These are phyloP conservation scores for Fusarium decemcellulare DNA, from an alignment of 2,329 filamentous ascomycete genomes.

Conservation along the genomic window DNA sequence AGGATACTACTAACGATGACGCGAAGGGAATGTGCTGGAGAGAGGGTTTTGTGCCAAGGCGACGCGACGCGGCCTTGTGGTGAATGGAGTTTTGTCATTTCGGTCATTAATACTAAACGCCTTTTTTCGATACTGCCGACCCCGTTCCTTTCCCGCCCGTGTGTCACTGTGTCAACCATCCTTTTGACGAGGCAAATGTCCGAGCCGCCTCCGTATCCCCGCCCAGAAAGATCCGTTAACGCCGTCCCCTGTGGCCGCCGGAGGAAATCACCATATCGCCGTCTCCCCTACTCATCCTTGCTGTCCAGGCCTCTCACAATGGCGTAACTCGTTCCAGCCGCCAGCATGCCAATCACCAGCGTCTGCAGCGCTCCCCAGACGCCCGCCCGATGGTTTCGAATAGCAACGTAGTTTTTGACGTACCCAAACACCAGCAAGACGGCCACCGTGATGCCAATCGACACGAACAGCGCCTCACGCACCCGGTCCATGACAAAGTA, in stretches of 20 bases:
- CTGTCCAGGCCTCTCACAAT: constrained; percentile 71
- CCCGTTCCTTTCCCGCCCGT: constrained; percentile 3
- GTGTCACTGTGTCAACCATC: constrained; percentile 1
- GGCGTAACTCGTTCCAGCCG: constrained; percentile 75
- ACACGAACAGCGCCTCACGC: constrained; percentile 68
- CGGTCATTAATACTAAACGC: constrained; percentile 34
- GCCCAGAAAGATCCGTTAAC: constrained; percentile 21
- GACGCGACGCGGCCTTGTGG: constrained; percentile 18
- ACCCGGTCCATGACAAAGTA: constrained; percentile 72
- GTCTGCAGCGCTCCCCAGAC: constrained; percentile 75
- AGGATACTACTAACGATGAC: constrained; percentile 48
- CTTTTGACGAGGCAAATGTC: constrained; percentile 15
- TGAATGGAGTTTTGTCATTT: constrained; percentile 40
- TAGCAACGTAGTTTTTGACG: constrained; percentile 71
- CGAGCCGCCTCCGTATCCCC: background rate
- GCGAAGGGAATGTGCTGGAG: background rate
- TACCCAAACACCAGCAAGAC: constrained; percentile 77
- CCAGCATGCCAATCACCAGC: constrained; percentile 73
- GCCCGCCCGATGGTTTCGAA: constrained; percentile 65
- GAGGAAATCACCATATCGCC: background rate
- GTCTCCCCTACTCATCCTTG: constrained; percentile 28
- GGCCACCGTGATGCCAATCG: constrained; percentile 71
- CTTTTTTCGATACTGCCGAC: constrained; percentile 22
- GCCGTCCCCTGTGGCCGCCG: constrained; percentile 11
- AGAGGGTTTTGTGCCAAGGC: constrained; percentile 8